phyloP scores from a whole-genome alignment of 805 yeast genomes.

The Metschnikowia colocasiae region DNA sequence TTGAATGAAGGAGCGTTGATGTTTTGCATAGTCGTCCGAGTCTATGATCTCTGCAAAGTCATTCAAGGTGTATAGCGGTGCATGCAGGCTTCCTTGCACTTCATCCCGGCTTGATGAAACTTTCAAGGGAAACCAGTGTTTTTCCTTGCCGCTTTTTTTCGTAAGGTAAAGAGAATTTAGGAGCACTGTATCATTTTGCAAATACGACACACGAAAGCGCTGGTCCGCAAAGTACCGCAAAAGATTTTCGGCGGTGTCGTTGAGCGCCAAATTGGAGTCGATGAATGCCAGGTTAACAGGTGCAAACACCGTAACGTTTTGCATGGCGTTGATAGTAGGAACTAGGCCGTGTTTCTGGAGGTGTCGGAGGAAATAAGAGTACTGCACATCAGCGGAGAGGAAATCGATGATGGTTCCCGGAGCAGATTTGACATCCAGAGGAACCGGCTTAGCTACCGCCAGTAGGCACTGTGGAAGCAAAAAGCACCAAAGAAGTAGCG shows the following conservation, averaged over 20 bases:
- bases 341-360: constrained; percentile 62
- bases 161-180: constrained; percentile 29
- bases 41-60: constrained; percentile 51
- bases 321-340: constrained; percentile 55
- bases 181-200: constrained; percentile 23
- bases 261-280: constrained; percentile 19
- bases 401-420: constrained; percentile 60
- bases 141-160: constrained; percentile 3
- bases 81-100: constrained; percentile 22
- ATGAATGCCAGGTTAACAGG: constrained; percentile 78
- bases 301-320: constrained; percentile 70
- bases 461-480: constrained; percentile 7
- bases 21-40: constrained; percentile 53
- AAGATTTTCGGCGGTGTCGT: constrained; percentile 13
- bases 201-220: constrained; percentile 29
- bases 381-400: constrained; percentile 64
- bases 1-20: constrained; percentile 64
- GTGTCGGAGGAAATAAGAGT: constrained; percentile 56
- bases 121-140: constrained; percentile 12
- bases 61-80: constrained; percentile 34
- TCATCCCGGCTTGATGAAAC: constrained; percentile 16
- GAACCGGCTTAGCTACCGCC: constrained; percentile 13
- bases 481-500: constrained; percentile 1
- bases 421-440: constrained; percentile 9
- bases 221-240: constrained; percentile 34